Conservation (phyloP, 345 rosid species). For the Gossypium ekmanianum region DNA sequence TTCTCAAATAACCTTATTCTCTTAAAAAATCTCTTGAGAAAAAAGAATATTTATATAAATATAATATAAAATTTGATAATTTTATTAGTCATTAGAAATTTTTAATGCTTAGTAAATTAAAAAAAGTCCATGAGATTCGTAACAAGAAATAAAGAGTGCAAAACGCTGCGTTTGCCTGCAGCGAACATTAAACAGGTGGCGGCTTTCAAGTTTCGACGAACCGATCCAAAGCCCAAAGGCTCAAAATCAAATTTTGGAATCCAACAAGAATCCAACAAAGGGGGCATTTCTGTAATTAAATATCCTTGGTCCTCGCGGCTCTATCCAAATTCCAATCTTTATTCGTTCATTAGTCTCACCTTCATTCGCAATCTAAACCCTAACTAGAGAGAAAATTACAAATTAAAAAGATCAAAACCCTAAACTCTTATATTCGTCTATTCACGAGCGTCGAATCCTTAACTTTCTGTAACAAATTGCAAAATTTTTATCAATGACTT, state of each 20-base stretch:
- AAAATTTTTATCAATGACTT: slow-evolving; percentile 38
- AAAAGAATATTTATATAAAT: no score
- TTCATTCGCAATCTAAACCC: slow-evolving; percentile 21
- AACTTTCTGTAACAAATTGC: not conserved
- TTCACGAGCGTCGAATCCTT: not conserved
- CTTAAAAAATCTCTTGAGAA: no score
- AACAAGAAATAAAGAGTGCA: not conserved
- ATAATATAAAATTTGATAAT: no score
- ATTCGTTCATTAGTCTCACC: not conserved
- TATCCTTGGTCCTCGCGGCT: not conserved
- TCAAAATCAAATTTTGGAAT: not conserved
- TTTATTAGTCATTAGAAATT: no score
- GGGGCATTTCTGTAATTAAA: slow-evolving; percentile 17
- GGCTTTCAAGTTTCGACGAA: not conserved
- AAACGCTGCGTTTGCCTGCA: not conserved
- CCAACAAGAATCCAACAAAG: no score
- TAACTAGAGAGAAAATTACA: not conserved
- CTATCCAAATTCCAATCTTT: not conserved
- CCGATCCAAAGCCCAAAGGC: not conserved
- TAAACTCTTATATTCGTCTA: not conserved
- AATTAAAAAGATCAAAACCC: not conserved
- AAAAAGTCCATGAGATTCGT: no score
- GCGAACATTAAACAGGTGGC: not conserved
- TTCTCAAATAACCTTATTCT: no score
- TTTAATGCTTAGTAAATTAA: no score